A percentile compares a stretch with the other conserved stretches of the same genome.
These are phyloP conservation scores for Rhododendron ovatum DNA, from an alignment of 148 eudicot genomes.

Conservation along the genomic window DNA sequence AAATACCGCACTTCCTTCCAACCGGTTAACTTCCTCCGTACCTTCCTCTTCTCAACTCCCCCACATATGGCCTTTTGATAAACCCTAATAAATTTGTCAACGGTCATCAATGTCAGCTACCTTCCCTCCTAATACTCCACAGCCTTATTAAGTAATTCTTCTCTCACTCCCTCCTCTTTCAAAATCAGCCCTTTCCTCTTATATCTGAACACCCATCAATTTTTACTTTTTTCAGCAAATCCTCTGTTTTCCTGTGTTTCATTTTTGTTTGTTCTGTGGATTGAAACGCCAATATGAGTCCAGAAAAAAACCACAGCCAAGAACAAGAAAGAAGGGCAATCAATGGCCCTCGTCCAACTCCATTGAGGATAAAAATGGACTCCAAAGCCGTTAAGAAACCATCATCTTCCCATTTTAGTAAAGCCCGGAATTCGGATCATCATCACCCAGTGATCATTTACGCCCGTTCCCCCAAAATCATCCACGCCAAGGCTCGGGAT, in stretches of 20 bases:
- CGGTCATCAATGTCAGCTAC: constrained; percentile 10
- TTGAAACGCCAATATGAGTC: constrained; percentile 17
- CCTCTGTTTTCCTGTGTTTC: not conserved
- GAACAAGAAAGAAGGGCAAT: constrained; percentile 13
- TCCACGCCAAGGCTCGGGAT: constrained; percentile 46
- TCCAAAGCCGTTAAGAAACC: constrained; percentile 15
- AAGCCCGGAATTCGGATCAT: not conserved
- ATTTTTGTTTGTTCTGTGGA: not conserved
- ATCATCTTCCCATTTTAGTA: not conserved
- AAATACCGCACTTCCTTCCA: not conserved
- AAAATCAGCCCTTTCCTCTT: not conserved
- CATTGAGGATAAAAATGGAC: constrained; percentile 29
- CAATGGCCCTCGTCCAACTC: constrained; percentile 41
- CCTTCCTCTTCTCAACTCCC: not conserved
- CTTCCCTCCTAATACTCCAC: not conserved
- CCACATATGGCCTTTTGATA: not conserved
- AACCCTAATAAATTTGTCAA: not conserved
- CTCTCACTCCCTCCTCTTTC: not conserved
- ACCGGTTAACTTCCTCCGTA: not conserved
- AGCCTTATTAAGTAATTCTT: not conserved
- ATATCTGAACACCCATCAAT: not conserved
- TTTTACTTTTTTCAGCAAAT: not conserved
- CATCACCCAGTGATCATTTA: constrained; percentile 40
- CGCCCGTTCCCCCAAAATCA: constrained; percentile 41
- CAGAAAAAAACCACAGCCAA: not conserved